phyloP scores from a whole-genome alignment of 805 yeast genomes.

The Saccharomyces paradoxus region DNA sequence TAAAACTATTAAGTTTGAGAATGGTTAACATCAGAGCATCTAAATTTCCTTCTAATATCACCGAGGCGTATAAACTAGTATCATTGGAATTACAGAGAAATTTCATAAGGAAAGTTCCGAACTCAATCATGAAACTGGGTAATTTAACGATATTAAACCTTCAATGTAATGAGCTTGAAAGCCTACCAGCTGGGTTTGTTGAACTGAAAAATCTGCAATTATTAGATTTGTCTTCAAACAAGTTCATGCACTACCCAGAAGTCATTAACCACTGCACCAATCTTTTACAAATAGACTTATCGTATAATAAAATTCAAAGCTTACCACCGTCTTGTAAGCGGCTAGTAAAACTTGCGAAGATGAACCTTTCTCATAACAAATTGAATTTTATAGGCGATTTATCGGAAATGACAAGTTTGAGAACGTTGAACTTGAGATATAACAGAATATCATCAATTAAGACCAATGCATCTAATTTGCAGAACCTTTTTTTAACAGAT shows the following conservation, averaged over 20 bases:
- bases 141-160: slow-evolving; percentile 53
- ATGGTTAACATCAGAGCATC: slow-evolving; percentile 69
- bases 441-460: slow-evolving; percentile 44
- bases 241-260: slow-evolving; percentile 54
- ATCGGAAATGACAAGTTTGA: slow-evolving; percentile 45
- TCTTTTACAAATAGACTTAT: slow-evolving; percentile 63
- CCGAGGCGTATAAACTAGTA: slow-evolving; percentile 59
- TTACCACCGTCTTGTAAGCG: slow-evolving; percentile 57
- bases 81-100: slow-evolving; percentile 72
- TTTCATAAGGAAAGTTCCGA: slow-evolving; percentile 56
- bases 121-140: slow-evolving; percentile 44
- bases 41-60: slow-evolving; percentile 63
- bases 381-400: slow-evolving; percentile 39
- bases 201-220: slow-evolving; percentile 45
- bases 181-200: slow-evolving; percentile 54
- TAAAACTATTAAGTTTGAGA: slow-evolving; percentile 56
- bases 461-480: slow-evolving; percentile 47
- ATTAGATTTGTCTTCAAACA: slow-evolving; percentile 75
- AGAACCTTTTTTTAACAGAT: slow-evolving; percentile 65
- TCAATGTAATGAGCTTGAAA: slow-evolving; percentile 65
- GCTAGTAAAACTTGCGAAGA: slow-evolving; percentile 52
- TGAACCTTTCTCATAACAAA: slow-evolving; percentile 69
- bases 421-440: slow-evolving; percentile 69
- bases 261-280: slow-evolving; percentile 51
- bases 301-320: slow-evolving; percentile 61